Conservation (phyloP, 352 stramenopile genomes). For the Discostella stelligera region DNA sequence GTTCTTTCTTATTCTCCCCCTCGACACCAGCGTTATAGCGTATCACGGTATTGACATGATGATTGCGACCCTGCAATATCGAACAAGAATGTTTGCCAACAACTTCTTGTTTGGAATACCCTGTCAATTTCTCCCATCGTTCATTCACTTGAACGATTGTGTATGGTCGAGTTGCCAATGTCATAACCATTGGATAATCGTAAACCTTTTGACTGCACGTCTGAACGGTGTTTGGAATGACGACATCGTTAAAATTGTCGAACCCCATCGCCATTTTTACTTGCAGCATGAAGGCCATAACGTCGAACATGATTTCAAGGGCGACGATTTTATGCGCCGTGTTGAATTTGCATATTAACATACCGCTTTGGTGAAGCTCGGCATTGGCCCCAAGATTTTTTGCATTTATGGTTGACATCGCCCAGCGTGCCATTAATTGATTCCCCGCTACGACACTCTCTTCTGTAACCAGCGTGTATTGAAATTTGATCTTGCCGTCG, state of each 20-base stretch:
- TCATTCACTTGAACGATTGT: constrained; percentile 83
- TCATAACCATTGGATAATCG: constrained; percentile 80
- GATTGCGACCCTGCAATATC: constrained; percentile 60
- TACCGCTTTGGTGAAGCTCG: constrained; percentile 78
- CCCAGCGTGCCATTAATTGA: constrained; percentile 81
- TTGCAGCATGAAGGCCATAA: constrained; percentile 84
- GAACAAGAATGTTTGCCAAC: constrained; percentile 69
- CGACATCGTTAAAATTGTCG: constrained; percentile 70
- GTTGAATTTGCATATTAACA: constrained; percentile 83
- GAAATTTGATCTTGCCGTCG: constrained; percentile 72
- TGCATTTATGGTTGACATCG: constrained; percentile 78
- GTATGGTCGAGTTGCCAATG: constrained; percentile 70
- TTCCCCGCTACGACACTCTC: constrained; percentile 75
- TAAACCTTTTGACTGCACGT: constrained; percentile 74
- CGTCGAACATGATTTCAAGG: constrained; percentile 83
- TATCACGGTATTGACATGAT: neutral
- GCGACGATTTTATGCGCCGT: constrained; percentile 75
- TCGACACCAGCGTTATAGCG: constrained; percentile 16
- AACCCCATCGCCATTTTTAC: constrained; percentile 80
- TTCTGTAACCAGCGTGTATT: constrained; percentile 79
- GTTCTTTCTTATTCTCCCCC: constrained; percentile 34
- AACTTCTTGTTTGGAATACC: constrained; percentile 72
- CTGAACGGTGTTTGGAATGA: constrained; percentile 81
- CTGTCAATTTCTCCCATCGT: constrained; percentile 80
- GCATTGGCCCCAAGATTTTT: constrained; percentile 62